Evolutionary conservation across 257 asterid species (phyloP).

Genomic region (Solanum peruvianum): DNA sequence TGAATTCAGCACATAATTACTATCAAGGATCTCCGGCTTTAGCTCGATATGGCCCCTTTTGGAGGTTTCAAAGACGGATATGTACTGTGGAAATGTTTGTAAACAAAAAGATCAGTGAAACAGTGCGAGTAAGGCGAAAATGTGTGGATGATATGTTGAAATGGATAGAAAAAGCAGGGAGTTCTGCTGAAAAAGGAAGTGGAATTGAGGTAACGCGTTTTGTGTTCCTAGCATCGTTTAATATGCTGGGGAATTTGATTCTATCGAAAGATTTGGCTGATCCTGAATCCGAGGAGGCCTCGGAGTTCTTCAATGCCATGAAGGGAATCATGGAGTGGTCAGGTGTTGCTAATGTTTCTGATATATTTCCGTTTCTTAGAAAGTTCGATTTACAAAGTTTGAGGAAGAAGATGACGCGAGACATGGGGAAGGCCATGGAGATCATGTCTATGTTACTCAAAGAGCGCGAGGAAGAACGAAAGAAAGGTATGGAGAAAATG

Average conservation of each 20-base stretch:
- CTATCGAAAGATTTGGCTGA: background rate
- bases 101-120: conserved; percentile 36
- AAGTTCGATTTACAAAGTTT: no score
- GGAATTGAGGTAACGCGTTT: conserved; percentile 34
- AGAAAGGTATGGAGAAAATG: background rate
- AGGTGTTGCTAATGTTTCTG: background rate
- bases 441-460: background rate
- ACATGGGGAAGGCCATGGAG: background rate
- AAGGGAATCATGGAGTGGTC: background rate
- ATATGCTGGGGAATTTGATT: conserved; percentile 26
- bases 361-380: background rate
- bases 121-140: conserved; percentile 21
- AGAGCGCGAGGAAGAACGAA: background rate
- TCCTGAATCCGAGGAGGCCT: background rate
- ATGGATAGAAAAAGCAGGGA: conserved; percentile 40
- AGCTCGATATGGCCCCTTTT: conserved; percentile 44
- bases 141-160: conserved; percentile 29
- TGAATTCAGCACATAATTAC: conserved; percentile 26
- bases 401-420: background rate
- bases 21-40: conserved; percentile 31
- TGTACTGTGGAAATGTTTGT: conserved; percentile 43
- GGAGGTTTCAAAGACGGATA: conserved; percentile 43
- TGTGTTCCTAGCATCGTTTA: conserved; percentile 32
- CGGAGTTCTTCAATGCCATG: background rate
- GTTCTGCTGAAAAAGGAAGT: background rate